phyloP scores from a whole-genome alignment of 805 yeast species.

The Wickerhamiella nectarea region DNA sequence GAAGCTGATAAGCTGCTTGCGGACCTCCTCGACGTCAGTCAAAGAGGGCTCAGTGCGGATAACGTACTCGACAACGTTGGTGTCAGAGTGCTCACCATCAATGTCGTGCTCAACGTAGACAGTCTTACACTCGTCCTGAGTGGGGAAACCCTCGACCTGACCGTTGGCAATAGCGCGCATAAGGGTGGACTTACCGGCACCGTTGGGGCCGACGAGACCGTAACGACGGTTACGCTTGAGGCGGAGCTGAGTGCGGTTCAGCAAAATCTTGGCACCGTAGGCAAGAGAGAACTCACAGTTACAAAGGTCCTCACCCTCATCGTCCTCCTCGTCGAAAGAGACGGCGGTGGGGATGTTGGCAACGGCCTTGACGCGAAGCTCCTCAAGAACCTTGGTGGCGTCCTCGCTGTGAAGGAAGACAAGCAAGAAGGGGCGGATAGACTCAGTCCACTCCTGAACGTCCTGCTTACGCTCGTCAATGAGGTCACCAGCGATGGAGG shows the following conservation, averaged over 20 bases:
- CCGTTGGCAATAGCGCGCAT: conserved; percentile 97
- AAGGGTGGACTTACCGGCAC: conserved; percentile 99
- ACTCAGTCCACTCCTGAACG: conserved; percentile 79
- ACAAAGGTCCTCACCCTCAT: conserved; percentile 98
- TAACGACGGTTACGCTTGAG: conserved; percentile 92
- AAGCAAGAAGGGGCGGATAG: conserved; percentile 87
- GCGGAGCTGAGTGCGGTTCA: conserved; percentile 98
- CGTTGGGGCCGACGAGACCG: conserved; percentile 98
- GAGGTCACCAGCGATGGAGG: conserved; percentile 97
- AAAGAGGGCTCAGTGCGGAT: conserved; percentile 44
- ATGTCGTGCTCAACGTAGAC: conserved; percentile 99
- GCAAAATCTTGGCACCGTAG: conserved; percentile 99
- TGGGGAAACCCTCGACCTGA: conserved; percentile 99
- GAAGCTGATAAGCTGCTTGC: conserved; percentile 72
- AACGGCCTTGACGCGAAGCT: conserved; percentile 89
- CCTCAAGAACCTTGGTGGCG: conserved; percentile 82
- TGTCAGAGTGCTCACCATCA: conserved; percentile 95
- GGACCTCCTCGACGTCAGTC: conserved; percentile 45
- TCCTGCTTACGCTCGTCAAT: conserved; percentile 95
- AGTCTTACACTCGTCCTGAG: conserved; percentile 97
- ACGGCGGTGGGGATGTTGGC: conserved; percentile 98
- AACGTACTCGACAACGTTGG: conserved; percentile 87
- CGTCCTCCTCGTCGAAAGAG: conserved; percentile 77
- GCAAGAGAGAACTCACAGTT: conserved; percentile 99
- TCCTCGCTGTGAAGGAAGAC: conserved; percentile 87